Conservation (phyloP, 2,329 filamentous ascomycete genomes). For the Periconia sp. region DNA sequence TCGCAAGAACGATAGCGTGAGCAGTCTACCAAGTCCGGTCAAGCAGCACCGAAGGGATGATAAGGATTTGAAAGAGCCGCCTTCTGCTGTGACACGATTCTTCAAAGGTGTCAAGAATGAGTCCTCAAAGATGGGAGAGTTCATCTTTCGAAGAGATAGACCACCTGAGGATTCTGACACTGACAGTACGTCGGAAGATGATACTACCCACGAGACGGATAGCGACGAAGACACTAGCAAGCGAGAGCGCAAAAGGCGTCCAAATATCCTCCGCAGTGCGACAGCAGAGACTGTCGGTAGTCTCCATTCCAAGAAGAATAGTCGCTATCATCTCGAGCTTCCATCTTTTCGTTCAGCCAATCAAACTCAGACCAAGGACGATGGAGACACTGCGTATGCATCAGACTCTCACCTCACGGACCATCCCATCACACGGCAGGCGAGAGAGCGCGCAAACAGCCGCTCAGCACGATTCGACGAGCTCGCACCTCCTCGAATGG, state of each 20-base stretch:
- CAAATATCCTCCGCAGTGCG: conserved; percentile 38
- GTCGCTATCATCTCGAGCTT: conserved; percentile 40
- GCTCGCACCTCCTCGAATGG: conserved; percentile 58
- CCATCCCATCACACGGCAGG: conserved; percentile 51
- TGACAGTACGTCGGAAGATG: conserved; percentile 54
- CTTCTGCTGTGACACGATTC: conserved; percentile 70
- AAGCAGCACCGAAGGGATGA: conserved; percentile 38
- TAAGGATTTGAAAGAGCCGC: conserved; percentile 50
- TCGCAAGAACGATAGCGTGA: conserved; percentile 47
- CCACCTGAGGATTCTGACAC: conserved; percentile 51
- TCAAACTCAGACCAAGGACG: conserved; percentile 27
- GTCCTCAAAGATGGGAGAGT: conserved; percentile 65
- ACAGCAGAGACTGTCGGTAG: conserved; percentile 32
- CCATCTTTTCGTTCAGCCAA: conserved; percentile 42
- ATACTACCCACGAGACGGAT: conserved; percentile 42
- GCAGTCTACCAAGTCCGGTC: conserved; percentile 38
- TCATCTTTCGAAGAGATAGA: conserved; percentile 65
- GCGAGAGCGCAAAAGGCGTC: conserved; percentile 17
- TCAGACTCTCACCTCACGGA: conserved; percentile 28
- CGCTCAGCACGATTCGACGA: conserved; percentile 52
- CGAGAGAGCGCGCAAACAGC: conserved; percentile 42
- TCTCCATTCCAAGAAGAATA: conserved; percentile 28
- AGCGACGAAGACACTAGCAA: conserved; percentile 29
- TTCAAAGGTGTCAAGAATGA: conserved; percentile 78
- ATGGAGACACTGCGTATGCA: conserved; percentile 27